These are phyloP conservation scores for Epichloe baconii DNA, from an alignment of 2,329 filamentous ascomycete genomes.

Conservation along the genomic window DNA sequence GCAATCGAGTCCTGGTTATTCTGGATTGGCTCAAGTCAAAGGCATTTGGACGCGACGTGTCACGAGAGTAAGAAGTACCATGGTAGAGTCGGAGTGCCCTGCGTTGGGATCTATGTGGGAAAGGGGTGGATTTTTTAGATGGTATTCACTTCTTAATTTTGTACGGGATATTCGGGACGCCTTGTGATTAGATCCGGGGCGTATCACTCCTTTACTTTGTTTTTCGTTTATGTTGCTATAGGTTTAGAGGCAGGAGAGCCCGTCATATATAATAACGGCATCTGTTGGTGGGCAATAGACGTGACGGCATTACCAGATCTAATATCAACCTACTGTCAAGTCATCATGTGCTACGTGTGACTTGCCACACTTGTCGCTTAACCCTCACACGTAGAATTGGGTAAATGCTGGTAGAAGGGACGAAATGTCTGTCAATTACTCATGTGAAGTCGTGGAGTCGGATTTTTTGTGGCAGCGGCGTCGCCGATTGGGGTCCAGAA, in stretches of 20 bases:
- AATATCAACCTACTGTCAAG: background rate
- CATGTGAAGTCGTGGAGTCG: too few species aligned
- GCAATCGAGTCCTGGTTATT: conserved; percentile 85
- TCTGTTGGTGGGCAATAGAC: background rate
- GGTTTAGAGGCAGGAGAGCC: background rate
- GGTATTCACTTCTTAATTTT: background rate
- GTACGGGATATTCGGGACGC: background rate
- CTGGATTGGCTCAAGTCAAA: conserved; percentile 97
- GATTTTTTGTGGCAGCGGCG: too few species aligned
- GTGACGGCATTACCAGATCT: background rate
- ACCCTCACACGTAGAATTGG: too few species aligned
- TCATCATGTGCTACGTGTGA: background rate
- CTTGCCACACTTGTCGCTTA: too few species aligned
- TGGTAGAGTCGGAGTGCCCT: background rate
- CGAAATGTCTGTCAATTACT: too few species aligned
- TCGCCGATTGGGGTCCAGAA: too few species aligned
- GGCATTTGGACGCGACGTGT: conserved; percentile 90
- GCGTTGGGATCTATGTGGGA: background rate
- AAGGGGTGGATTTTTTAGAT: background rate
- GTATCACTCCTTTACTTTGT: background rate
- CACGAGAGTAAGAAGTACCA: conserved; percentile 48
- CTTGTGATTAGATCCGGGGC: background rate
- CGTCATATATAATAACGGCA: background rate
- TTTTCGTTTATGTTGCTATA: background rate
- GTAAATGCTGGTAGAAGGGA: too few species aligned